Evolutionary conservation across 1,284 basidiomycete species (phyloP), one percentile per base, ranked within the genome.

Genomic region (Coniophora puteana): DNA sequence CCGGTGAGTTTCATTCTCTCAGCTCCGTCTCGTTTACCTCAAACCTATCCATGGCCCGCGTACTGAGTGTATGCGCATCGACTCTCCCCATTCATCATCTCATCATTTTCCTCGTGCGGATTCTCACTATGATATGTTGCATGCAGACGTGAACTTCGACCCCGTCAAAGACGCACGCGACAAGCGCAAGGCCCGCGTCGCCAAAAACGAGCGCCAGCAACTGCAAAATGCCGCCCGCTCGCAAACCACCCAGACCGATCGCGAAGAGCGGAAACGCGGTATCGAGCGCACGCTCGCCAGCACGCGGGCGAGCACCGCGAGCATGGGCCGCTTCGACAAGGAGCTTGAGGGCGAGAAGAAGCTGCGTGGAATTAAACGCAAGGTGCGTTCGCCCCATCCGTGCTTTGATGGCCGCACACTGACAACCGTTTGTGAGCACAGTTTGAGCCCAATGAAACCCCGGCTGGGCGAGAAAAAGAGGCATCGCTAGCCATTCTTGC

Each of bases 271-370:
- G 18, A 92, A 93, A 61, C 57, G 62, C 13, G 82, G 91, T 14
- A 78, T 97, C 14, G 86, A 93, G 28, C 74, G 77, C 40, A 85
- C 85, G 5, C 69, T 97, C 25, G 80, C 88, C 5, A 79, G 85
- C 2, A 83, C 86, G n/a, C 80, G 89, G 42, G 69, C 76, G 27
- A 90, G 90, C 45, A 98, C 95, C 0, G 95, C 93, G 0, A 93
- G 88, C 51, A 83, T 98, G 83, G 95, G 95, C 51, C 83, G 76
- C 53, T 95, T 96, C 56, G 94, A 98, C 63, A 84, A 80, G 52
- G 83, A 76, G 55, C 76, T 98, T 20, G 85, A 93, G 37, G 93
- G 93, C 16, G 95, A 99, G 65, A 88, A 89, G 58, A 93, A 91
- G 62, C 62, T 83, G 44, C 82, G 82, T 44, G 93, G 94, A 5